Conservation (phyloP, 164 flowering plant species). For the Euptelea pleiosperma region DNA sequence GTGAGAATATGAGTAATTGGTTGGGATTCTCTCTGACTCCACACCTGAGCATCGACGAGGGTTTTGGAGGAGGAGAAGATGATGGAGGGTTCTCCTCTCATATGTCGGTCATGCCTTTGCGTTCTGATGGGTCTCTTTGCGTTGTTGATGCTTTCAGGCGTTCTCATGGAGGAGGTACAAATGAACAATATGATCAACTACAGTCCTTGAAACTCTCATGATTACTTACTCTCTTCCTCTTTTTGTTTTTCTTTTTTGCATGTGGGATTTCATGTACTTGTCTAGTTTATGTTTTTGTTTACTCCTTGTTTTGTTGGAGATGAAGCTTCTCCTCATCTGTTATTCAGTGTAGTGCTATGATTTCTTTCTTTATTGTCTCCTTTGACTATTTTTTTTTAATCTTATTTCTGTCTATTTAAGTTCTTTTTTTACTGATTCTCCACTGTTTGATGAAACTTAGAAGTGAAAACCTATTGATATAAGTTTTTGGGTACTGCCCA, state of each 20-base stretch:
- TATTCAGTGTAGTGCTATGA: no score
- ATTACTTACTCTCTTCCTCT: background rate
- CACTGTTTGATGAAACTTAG: no score
- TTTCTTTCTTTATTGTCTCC: no score
- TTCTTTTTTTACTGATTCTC: no score
- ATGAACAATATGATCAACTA: background rate
- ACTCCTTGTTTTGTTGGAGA: no score
- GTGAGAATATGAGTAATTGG: constrained; percentile 57
- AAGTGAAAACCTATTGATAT: no score
- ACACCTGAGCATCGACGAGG: constrained; percentile 45
- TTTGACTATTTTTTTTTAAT: no score
- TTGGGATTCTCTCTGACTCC: constrained; percentile 73
- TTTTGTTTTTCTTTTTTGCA: background rate
- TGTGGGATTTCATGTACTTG: no score
- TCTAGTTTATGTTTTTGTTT: no score
- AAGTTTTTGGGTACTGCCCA: no score
- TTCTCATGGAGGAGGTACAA: constrained; percentile 20
- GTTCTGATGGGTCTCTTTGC: constrained; percentile 63
- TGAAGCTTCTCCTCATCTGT: no score
- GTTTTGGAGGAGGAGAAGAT: constrained; percentile 6
- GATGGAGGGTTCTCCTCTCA: constrained; percentile 11
- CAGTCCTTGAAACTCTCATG: background rate
- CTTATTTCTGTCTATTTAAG: no score
- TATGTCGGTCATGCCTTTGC: constrained; percentile 54
- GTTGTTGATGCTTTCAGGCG: constrained; percentile 35